Evolutionary conservation across 2,329 filamentous ascomycete genomes (phyloP), one percentile per base, ranked within the genome.

Genomic region (Thermomyces lanuginosus): DNA sequence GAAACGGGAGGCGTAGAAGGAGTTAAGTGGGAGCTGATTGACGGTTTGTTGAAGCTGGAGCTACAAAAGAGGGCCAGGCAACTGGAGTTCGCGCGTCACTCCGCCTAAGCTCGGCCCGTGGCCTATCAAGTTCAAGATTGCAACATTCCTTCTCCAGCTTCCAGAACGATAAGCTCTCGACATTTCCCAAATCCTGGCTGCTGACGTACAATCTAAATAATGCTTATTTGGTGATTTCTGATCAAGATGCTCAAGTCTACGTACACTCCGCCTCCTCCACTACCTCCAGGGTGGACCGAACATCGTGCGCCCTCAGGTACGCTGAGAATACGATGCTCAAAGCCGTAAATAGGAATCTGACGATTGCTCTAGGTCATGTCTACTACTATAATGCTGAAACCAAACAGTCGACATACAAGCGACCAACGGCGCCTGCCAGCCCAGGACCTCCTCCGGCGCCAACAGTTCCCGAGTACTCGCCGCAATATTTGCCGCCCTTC

Each of bases 321-420:
- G 52, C 46, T 33, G 27, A n/a, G n/a, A n/a, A n/a, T n/a, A n/a
- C n/a, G n/a, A n/a, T n/a, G n/a, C n/a, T n/a, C n/a, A n/a, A n/a
- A n/a, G 36, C 22, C 30, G 17, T 29, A 29, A 23, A 20, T 31
- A 26, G 32, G 22, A 16, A 22, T 24, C 41, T 48, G 29, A 50
- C 24, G 14, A 20, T 20, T 22, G 21, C 8, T 18, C 12, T 31
- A 68, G 82, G 82, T 4, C 83, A 92, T 51, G 65, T 66, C 15
- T 93, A 92, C 58, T 93, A 84, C 55, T 89, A 91, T 59, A 76
- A 92, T 56, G 62, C 72, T 23, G 61, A 67, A 29, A 86, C 80
- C 1, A 82, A 89, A 43, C 69, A 80, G 43, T 92, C 84, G 1
- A 92, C 84, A 22, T 93, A 92, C 51, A 76, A 66, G 20, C 72